A percentile compares a stretch with the other conserved stretches of the same genome.
phyloP scores from a whole-genome alignment of 2,329 filamentous ascomycete genomes.

The Cyphellophora attinorum region DNA sequence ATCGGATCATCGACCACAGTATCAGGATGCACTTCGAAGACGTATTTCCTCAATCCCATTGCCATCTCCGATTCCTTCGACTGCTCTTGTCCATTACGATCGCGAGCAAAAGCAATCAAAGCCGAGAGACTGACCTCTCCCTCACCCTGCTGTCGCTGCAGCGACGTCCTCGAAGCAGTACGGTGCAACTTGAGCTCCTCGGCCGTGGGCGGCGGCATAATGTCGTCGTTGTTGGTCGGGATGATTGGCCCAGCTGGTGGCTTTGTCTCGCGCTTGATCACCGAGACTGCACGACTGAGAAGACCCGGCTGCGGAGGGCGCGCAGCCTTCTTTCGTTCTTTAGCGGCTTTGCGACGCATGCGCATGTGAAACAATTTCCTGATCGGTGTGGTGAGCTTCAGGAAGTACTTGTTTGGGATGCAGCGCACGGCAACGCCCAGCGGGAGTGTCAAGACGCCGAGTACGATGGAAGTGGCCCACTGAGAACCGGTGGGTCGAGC shows the following conservation, averaged over 20 bases:
- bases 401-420: slow-evolving; percentile 39
- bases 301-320: not conserved
- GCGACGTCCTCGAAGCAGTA: not conserved
- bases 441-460: slow-evolving; percentile 38
- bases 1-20: slow-evolving; percentile 32
- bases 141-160: slow-evolving; percentile 2
- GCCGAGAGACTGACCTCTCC: slow-evolving; percentile 9
- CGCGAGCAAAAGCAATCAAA: not conserved
- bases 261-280: not conserved
- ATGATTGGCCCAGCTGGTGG: not conserved
- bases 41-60: too few relatives aligned
- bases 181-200: slow-evolving; percentile 1
- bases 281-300: not conserved
- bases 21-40: slow-evolving; percentile 34
- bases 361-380: not conserved
- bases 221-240: not conserved
- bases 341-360: not conserved
- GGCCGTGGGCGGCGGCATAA: not conserved
- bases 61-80: slow-evolving; percentile 24
- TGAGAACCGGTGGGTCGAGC: slow-evolving; percentile 37
- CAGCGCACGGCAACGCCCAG: slow-evolving; percentile 38
- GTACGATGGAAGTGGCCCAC: slow-evolving; percentile 43
- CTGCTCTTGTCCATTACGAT: too few relatives aligned
- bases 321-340: not conserved
- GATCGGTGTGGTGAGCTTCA: slow-evolving; percentile 25